A percentile compares a stretch with the other conserved stretches of the same genome.
Evolutionary conservation across 176 grass and related monocot genomes (phyloP).

Genomic region (Musa itinerans): DNA sequence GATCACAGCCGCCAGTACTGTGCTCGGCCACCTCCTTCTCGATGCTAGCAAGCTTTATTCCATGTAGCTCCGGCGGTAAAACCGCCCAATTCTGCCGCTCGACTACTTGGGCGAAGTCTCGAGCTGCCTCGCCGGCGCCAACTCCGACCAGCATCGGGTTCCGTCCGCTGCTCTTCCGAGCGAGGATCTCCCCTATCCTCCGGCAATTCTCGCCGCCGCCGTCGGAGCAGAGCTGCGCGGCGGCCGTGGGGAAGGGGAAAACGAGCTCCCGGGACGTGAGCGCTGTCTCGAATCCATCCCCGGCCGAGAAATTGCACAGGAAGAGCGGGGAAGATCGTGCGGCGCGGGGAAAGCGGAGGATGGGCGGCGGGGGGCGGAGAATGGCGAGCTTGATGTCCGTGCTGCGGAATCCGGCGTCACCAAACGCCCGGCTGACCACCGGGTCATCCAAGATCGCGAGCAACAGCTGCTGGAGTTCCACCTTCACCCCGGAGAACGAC

Average conservation of each 20-base stretch:
- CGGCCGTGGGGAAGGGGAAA: slow-evolving; percentile 8
- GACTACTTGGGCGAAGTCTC: slow-evolving; percentile 30
- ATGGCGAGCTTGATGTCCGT: slow-evolving; percentile 69
- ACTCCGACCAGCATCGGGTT: slow-evolving; percentile 91
- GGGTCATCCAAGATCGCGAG: slow-evolving; percentile 89
- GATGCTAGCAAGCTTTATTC: slow-evolving; percentile 14
- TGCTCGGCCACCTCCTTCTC: slow-evolving; percentile 12
- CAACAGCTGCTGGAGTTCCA: slow-evolving; percentile 69
- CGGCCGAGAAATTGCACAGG: slow-evolving; percentile 59
- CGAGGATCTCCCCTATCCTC: slow-evolving; percentile 60
- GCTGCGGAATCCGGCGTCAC: slow-evolving; percentile 69
- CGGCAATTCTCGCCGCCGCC: slow-evolving; percentile 45
- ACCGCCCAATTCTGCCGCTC: slow-evolving; percentile 42
- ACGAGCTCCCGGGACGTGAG: not conserved
- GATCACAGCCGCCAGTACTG: slow-evolving; percentile 1
- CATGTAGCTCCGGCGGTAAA: slow-evolving; percentile 11
- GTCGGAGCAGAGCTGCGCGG: slow-evolving; percentile 1
- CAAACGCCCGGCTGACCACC: slow-evolving; percentile 76
- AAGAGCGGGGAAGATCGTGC: slow-evolving; percentile 57
- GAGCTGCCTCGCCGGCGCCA: slow-evolving; percentile 47
- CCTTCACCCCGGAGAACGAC: slow-evolving; percentile 43
- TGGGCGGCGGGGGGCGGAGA: slow-evolving; percentile 54
- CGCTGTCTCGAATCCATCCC: slow-evolving; percentile 42
- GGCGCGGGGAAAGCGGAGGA: slow-evolving; percentile 32
- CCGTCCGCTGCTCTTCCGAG: slow-evolving; percentile 27